Conservation (phyloP, 1,284 basidiomycete species). For the Ceratobasidium sp. region DNA sequence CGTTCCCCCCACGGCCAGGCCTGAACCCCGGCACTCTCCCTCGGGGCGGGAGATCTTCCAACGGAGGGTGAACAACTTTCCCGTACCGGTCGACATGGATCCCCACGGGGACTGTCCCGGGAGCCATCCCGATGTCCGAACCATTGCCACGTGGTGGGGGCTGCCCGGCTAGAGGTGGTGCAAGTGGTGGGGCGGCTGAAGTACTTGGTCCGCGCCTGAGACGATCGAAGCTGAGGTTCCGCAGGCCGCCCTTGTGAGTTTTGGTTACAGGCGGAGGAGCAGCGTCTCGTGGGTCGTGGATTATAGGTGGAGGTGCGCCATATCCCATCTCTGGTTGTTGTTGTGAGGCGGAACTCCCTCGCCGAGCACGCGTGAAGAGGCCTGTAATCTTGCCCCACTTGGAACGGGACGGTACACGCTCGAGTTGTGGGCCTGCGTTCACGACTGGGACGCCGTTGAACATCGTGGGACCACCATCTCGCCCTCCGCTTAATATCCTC, state of each 20-base stretch:
- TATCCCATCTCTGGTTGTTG: not conserved
- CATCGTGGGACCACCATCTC: conserved; percentile 11
- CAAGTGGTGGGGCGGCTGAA: not conserved
- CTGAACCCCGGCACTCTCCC: conserved; percentile 25
- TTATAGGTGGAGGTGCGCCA: not conserved
- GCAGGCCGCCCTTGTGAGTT: conserved; percentile 15
- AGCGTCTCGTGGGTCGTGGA: not conserved
- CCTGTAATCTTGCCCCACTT: conserved; percentile 42
- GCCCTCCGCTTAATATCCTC: not conserved
- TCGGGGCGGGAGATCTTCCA: not conserved
- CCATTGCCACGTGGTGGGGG: not conserved
- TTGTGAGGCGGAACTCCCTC: conserved; percentile 27
- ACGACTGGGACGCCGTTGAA: conserved; percentile 33
- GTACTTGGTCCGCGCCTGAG: conserved; percentile 1
- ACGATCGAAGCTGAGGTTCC: conserved; percentile 29
- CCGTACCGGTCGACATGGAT: conserved; percentile 28
- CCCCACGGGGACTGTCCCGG: conserved; percentile 39
- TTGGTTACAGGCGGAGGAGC: conserved; percentile 21
- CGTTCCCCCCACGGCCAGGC: conserved; percentile 4
- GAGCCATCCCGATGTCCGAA: conserved; percentile 12
- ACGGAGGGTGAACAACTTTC: conserved; percentile 17
- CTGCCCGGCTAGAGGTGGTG: not conserved
- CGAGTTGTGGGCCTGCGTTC: conserved; percentile 29
- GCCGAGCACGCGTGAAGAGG: conserved; percentile 7
- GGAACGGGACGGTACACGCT: conserved; percentile 7